phyloP scores from a whole-genome alignment of 495 filamentous ascomycete species.

The Cryomyces minteri region DNA sequence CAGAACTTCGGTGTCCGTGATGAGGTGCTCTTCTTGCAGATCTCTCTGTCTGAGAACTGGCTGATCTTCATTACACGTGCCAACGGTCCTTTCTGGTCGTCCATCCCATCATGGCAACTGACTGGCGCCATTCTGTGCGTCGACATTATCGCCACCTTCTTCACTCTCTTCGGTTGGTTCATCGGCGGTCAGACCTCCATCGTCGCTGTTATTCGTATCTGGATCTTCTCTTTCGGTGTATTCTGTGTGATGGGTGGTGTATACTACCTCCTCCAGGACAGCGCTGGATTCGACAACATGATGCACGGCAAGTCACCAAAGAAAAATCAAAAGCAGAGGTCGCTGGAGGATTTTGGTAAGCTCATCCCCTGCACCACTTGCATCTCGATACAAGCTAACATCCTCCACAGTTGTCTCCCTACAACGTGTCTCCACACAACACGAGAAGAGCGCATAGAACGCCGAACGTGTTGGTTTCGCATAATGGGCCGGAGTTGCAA shows the following conservation, averaged over 20 bases:
- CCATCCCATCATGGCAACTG: slow-evolving; percentile 68
- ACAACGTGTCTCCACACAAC: slow-evolving; percentile 68
- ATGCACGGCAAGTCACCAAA: slow-evolving; percentile 77
- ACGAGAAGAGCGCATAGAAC: slow-evolving; percentile 53
- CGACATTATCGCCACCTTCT: slow-evolving; percentile 65
- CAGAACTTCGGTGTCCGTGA: slow-evolving; percentile 74
- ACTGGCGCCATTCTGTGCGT: slow-evolving; percentile 57
- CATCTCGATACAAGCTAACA: slow-evolving; percentile 11
- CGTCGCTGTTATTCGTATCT: slow-evolving; percentile 67
- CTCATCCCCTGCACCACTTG: slow-evolving; percentile 2
- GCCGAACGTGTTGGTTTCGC: too few relatives aligned
- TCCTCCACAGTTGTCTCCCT: slow-evolving; percentile 47
- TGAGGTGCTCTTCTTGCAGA: slow-evolving; percentile 72
- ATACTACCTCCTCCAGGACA: slow-evolving; percentile 64
- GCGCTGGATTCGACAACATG: slow-evolving; percentile 64
- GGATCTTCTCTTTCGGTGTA: slow-evolving; percentile 76
- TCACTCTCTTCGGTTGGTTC: slow-evolving; percentile 72
- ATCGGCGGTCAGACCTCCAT: slow-evolving; percentile 49
- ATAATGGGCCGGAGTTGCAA: not conserved
- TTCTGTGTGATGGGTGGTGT: slow-evolving; percentile 50
- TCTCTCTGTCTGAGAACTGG: slow-evolving; percentile 88
- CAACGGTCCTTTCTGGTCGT: slow-evolving; percentile 73
- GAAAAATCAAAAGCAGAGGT: slow-evolving; percentile 54
- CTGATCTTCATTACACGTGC: slow-evolving; percentile 91
- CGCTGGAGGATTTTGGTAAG: slow-evolving; percentile 74